phyloP scores from a whole-genome alignment of 2,329 filamentous ascomycete species.

The Alternaria sp. region DNA sequence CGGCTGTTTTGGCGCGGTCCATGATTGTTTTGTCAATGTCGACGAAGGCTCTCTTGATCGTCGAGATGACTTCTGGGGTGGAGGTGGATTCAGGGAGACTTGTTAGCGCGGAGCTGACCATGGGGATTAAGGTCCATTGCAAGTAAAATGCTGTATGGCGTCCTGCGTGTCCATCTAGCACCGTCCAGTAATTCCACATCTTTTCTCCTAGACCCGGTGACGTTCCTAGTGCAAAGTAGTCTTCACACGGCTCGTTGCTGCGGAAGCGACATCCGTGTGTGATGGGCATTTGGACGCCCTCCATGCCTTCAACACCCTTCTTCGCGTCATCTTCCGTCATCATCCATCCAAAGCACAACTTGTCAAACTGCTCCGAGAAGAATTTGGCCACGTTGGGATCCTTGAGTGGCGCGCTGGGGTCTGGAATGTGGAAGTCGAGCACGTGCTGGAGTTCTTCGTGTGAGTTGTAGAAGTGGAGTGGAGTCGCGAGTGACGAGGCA shows the following conservation, averaged over 20 bases:
- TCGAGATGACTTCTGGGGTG: slow-evolving; percentile 60
- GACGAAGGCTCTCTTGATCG: slow-evolving; percentile 67
- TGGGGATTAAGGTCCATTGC: slow-evolving; percentile 55
- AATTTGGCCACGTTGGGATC: slow-evolving; percentile 32
- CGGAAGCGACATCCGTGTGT: slow-evolving; percentile 45
- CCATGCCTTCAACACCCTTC: slow-evolving; percentile 21
- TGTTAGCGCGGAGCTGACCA: slow-evolving; percentile 52
- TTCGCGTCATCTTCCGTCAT: slow-evolving; percentile 38
- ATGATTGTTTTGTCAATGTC: slow-evolving; percentile 67
- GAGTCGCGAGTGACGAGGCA: slow-evolving; percentile 18
- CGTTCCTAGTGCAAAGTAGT: slow-evolving; percentile 43
- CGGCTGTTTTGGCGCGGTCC: slow-evolving; percentile 48
- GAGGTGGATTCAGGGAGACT: slow-evolving; percentile 46
- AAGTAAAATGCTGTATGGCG: slow-evolving; percentile 55
- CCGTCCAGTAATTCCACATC: slow-evolving; percentile 53
- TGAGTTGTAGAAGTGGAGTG: slow-evolving; percentile 40
- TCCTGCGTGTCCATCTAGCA: slow-evolving; percentile 63
- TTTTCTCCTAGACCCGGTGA: slow-evolving; percentile 40
- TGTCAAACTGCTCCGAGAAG: slow-evolving; percentile 38
- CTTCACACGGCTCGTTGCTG: slow-evolving; percentile 47
- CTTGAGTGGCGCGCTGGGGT: slow-evolving; percentile 29
- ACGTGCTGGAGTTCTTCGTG: slow-evolving; percentile 42
- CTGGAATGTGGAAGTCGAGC: slow-evolving; percentile 37
- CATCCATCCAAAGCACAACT: slow-evolving; percentile 40
- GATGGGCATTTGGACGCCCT: slow-evolving; percentile 35